Conservation (phyloP, 768 basidiomycete genomes). For the Lactarius deliciosus region DNA sequence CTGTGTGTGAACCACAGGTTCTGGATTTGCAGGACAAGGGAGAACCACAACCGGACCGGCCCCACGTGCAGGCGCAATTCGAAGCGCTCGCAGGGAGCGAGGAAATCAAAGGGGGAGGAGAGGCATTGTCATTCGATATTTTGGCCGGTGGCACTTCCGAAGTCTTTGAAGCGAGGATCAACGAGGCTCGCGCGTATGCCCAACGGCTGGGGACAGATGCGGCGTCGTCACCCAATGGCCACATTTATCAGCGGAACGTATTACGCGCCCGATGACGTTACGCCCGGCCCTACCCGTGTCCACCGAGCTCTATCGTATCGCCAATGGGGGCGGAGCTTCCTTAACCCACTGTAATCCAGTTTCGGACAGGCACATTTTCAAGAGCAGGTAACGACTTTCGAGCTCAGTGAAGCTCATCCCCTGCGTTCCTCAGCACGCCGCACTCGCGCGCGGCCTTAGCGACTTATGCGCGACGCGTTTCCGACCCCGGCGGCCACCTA, state of each 20-base stretch:
- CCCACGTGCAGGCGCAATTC: constrained; percentile 12
- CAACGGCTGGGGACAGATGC: constrained; percentile 37
- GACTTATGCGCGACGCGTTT: too few species aligned
- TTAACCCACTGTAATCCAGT: constrained; percentile 61
- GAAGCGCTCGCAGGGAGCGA: constrained; percentile 8
- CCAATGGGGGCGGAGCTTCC: constrained; percentile 51
- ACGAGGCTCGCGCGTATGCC: constrained; percentile 36
- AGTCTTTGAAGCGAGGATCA: constrained; percentile 24
- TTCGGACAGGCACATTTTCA: constrained; percentile 61
- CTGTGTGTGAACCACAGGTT: constrained; percentile 12
- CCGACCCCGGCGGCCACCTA: too few species aligned
- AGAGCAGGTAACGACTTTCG: constrained; percentile 47
- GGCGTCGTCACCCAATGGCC: constrained; percentile 34
- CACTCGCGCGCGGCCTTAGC: too few species aligned
- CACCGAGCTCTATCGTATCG: not conserved
- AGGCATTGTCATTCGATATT: constrained; percentile 9
- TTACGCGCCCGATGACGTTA: constrained; percentile 22
- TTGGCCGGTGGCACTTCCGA: constrained; percentile 12
- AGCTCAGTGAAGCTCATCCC: too few species aligned
- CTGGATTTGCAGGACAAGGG: not conserved
- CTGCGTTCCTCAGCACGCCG: too few species aligned
- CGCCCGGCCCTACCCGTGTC: not conserved
- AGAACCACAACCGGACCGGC: constrained; percentile 11
- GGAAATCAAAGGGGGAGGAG: constrained; percentile 8
- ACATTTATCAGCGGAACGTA: constrained; percentile 50